Evolutionary conservation across 129 eudicot genomes (phyloP).

Genomic region (Erigeron canadensis): DNA sequence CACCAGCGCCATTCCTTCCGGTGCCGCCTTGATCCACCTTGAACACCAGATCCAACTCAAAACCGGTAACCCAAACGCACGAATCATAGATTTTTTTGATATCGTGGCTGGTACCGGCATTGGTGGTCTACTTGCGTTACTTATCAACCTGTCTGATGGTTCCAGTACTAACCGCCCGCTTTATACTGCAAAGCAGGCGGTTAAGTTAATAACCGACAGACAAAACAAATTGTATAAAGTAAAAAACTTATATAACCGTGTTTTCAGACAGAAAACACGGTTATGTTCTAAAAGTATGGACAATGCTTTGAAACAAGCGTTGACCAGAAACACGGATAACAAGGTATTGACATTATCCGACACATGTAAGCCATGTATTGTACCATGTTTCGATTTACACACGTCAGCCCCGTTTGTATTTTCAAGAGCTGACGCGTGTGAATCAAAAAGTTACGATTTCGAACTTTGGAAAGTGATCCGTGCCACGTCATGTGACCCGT

Average conservation of each 20-base stretch:
- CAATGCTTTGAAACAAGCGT: conserved; percentile 47
- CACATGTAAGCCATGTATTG: conserved; percentile 90
- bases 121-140: conserved; percentile 71
- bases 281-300: conserved; percentile 51
- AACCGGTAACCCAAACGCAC: conserved; percentile 59
- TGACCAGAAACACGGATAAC: conserved; percentile 50
- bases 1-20: conserved; percentile 59
- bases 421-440: conserved; percentile 87
- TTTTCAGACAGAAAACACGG: conserved; percentile 18
- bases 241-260: conserved; percentile 7
- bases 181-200: conserved; percentile 66
- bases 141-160: conserved; percentile 68
- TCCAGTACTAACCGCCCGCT: conserved; percentile 64
- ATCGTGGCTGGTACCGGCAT: conserved; percentile 85
- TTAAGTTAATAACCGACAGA: conserved; percentile 33
- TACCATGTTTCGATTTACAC: conserved; percentile 82
- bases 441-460: conserved; percentile 64
- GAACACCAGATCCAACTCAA: conserved; percentile 77
- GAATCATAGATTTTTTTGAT: conserved; percentile 78
- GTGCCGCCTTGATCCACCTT: conserved; percentile 61
- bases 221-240: conserved; percentile 40
- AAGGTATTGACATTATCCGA: conserved; percentile 66
- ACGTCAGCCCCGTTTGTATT: conserved; percentile 93
- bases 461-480: conserved; percentile 90
- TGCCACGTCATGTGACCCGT: conserved; percentile 82